Base-by-base conservation (phyloP, 208 protist species). In the Strigomonas culicis region DNA sequence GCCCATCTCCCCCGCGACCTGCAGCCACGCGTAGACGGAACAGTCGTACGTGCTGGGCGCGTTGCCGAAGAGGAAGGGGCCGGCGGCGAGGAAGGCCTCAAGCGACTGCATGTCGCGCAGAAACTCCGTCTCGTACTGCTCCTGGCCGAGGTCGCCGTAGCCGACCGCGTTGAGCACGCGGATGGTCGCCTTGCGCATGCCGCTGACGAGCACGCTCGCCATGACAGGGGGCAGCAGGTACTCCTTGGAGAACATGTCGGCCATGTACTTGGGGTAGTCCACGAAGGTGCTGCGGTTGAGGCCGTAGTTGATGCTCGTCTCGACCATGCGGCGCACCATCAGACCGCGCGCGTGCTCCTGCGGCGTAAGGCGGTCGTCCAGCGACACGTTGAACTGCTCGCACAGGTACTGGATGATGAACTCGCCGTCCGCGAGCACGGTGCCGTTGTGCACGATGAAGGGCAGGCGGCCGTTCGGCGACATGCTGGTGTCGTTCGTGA, bases 31-130 rank as follows among this genome's bases (percentile, higher is more conserved):
- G 68, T 85, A 92, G 15, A 84, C 50, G 47, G 74, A 72, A 66
- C 79, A 84, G 68, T 92, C 85, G 67, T 86, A 88, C n/a, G 72
- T 80, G n/a, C 74, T 80, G 15, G 82, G 81, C 0, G 21, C 51
- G 22, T 74, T 58, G 30, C 85, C 85, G 43, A 87, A 80, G 19
- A 87, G 57, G 62, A 86, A 92, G 11, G 68, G 63, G 25, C 61
- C 46, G 25, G 73, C 60, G 25, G 56, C 28, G 2, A 88, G 55
- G 31, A 88, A 74, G 19, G 69, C 58, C 60, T 92, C 85, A 0
- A 92, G 59, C 39, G 76, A 72, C 61, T 86, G 68, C 62, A 88
- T 64, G 27, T 86, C 85, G 31, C 74, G 77, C 27, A 92, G 60
- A 59, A 92, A 84, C 63, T 83, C 74, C 51, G 65, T 53, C 59